These are phyloP conservation scores for Kodamaea restingae DNA, from an alignment of 805 yeast species.

Conservation along the genomic window DNA sequence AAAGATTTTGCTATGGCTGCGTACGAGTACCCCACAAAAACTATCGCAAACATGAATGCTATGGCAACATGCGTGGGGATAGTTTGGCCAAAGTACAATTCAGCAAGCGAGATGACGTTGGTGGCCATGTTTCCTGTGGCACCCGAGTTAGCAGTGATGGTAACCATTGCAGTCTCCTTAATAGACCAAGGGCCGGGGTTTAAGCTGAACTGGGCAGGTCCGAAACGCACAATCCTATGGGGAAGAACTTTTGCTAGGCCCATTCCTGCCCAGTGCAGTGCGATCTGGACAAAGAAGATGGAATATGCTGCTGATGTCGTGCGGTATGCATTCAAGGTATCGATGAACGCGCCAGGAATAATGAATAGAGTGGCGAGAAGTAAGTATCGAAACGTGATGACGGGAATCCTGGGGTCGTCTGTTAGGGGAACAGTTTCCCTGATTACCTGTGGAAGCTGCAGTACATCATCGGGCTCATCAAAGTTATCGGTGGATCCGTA, in stretches of 20 bases:
- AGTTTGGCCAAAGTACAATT: slow-evolving; percentile 37
- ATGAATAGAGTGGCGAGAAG: slow-evolving; percentile 32
- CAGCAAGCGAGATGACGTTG: slow-evolving; percentile 43
- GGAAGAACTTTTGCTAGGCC: slow-evolving; percentile 44
- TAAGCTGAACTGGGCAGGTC: slow-evolving; percentile 27
- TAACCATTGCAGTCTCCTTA: slow-evolving; percentile 50
- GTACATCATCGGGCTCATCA: slow-evolving; percentile 16
- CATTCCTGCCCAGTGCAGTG: slow-evolving; percentile 44
- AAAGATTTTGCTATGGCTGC: slow-evolving; percentile 47
- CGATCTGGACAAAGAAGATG: slow-evolving; percentile 49
- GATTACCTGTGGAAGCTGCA: slow-evolving; percentile 28
- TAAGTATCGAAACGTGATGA: slow-evolving; percentile 34
- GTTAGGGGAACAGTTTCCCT: slow-evolving; percentile 34
- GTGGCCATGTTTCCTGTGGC: slow-evolving; percentile 53
- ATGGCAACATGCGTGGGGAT: slow-evolving; percentile 37
- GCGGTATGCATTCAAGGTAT: slow-evolving; percentile 39
- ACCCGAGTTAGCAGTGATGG: slow-evolving; percentile 49
- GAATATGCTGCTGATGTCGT: slow-evolving; percentile 49
- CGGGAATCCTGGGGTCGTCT: slow-evolving; percentile 40
- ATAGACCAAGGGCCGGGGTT: slow-evolving; percentile 58
- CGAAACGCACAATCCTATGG: slow-evolving; percentile 16
- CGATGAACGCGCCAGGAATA: slow-evolving; percentile 41
- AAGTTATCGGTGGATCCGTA: slow-evolving; percentile 2
- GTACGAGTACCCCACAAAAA: slow-evolving; percentile 50
- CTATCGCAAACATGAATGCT: slow-evolving; percentile 48